Base-by-base conservation (phyloP, 1,284 basidiomycete species). In the Vanrija humicola region DNA sequence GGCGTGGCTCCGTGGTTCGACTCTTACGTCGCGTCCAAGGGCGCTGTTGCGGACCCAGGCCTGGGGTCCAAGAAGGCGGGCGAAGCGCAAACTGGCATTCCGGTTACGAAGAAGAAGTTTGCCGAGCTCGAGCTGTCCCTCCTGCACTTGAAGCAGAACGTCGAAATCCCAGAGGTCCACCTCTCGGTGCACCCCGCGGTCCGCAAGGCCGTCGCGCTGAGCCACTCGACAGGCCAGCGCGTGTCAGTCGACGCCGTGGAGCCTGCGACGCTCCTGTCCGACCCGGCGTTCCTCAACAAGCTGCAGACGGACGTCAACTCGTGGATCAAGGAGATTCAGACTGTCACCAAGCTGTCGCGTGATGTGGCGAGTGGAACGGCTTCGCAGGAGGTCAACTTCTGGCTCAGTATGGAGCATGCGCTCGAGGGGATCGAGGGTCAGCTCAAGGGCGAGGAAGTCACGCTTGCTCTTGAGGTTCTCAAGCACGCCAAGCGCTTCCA, bases 1-100 rank as follows among this genome's bases (percentile, higher is more conserved):
- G 95, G 92, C 68, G 92, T 98, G 47, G 94, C 97, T 61, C 94
- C 95, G 0, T 98, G 92, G 87, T 98, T 98, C 68, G 94, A 98
- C 75, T 93, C 93, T 14, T 98, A 96, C 67, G 91, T 97, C 28
- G 79, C 74, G 49, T 80, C 80, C 48, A 72, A 75, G 56, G 68
- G 67, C 46, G 56, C 44, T 3, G 42, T 66, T 19, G 44, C 54
- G 9, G 72, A 70, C 4, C 87, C 87, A 3, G 79, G 85, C 16
- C 79, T 85, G 43, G 84, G 83, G n/a, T 81, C 82, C 51, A 91
- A 91, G 72, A 90, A 91, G 56, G 83, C 82, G 10, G 89, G 89
- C 66, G 84, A 83, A 29, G 67, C 67, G 48, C 90, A 93, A 77
- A 89, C 94, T 86, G 92, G 92, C 59, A 97, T 98, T 55, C 95